Percentiles rank a stretch among this genome's conserved stretches.
phyloP scores from a whole-genome alignment of 768 basidiomycete species.

The Solioccasus polychromus region DNA sequence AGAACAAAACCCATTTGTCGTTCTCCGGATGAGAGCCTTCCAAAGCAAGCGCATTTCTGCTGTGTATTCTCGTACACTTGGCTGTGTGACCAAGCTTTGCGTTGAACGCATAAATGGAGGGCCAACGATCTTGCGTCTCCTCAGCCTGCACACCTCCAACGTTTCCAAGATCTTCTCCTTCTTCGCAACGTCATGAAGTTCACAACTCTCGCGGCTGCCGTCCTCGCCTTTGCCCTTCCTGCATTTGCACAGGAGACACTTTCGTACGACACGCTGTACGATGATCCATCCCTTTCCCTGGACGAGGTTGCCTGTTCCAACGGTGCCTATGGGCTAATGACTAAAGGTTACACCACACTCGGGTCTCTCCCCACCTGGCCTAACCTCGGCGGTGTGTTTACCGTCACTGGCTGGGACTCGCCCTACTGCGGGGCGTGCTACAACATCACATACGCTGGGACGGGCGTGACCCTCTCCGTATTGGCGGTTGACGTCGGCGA shows the following conservation, averaged over 20 bases:
- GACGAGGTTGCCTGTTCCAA: conserved; percentile 30
- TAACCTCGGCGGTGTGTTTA: conserved; percentile 32
- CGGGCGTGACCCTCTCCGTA: conserved; percentile 10
- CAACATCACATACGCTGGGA: conserved; percentile 24
- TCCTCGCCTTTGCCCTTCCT: conserved; percentile 16
- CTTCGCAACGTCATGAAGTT: conserved; percentile 25
- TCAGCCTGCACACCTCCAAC: not conserved
- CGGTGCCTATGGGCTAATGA: conserved; percentile 30
- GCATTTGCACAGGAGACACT: conserved; percentile 19
- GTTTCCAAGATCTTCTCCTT: not conserved
- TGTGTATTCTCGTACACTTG: not conserved
- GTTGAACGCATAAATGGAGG: conserved; percentile 15
- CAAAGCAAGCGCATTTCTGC: not conserved
- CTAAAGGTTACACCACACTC: conserved; percentile 32
- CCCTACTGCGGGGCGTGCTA: conserved; percentile 34
- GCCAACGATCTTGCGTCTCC: not conserved
- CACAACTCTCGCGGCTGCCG: conserved; percentile 5
- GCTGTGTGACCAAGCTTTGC: not conserved
- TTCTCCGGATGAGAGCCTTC: conserved; percentile 1
- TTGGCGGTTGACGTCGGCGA: conserved; percentile 29
- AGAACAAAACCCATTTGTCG: not conserved
- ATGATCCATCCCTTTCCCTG: conserved; percentile 19
- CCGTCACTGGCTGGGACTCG: conserved; percentile 30
- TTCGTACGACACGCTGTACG: conserved; percentile 33
- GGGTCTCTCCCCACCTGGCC: conserved; percentile 32